A percentile compares a stretch with the other conserved stretches of the same genome.
Evolutionary conservation across 805 yeast species (phyloP).

Genomic region (Sugiyamaella mastotermitis): DNA sequence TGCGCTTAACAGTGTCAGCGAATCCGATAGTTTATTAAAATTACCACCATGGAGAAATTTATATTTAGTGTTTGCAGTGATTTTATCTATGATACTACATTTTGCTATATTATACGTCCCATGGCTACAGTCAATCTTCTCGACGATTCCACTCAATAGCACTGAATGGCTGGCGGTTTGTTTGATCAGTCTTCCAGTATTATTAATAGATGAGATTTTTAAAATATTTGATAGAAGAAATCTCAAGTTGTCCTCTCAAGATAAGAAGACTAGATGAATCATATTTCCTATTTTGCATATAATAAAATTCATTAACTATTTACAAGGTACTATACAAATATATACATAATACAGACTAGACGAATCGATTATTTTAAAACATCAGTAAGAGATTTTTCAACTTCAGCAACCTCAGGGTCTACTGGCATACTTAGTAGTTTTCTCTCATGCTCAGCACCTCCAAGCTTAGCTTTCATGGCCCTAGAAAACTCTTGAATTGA

Average conservation of each 20-base stretch:
- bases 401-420: slow-evolving; percentile 17
- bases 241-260: slow-evolving; percentile 1
- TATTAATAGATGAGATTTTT: slow-evolving; percentile 34
- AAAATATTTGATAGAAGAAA: slow-evolving; percentile 30
- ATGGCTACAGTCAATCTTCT: slow-evolving; percentile 29
- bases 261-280: too few species aligned
- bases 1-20: slow-evolving; percentile 36
- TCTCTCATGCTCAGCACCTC: slow-evolving; percentile 48
- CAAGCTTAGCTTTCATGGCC: slow-evolving; percentile 56
- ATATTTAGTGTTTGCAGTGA: slow-evolving; percentile 34
- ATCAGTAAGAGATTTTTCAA: slow-evolving; percentile 13
- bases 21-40: slow-evolving; percentile 33
- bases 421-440: slow-evolving; percentile 15
- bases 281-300: too few species aligned
- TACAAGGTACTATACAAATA: slow-evolving; percentile 2
- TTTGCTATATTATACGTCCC: slow-evolving; percentile 32
- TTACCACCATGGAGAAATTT: slow-evolving; percentile 37
- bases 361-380: slow-evolving; percentile 11
- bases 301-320: background rate
- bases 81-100: slow-evolving; percentile 33
- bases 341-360: too few species aligned
- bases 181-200: slow-evolving; percentile 33
- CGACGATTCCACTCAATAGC: slow-evolving; percentile 30
- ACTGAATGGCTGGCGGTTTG: slow-evolving; percentile 35
- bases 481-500: slow-evolving; percentile 63